These are phyloP conservation scores for Athelia sp. DNA, from an alignment of 1,284 basidiomycete genomes.

Conservation along the genomic window DNA sequence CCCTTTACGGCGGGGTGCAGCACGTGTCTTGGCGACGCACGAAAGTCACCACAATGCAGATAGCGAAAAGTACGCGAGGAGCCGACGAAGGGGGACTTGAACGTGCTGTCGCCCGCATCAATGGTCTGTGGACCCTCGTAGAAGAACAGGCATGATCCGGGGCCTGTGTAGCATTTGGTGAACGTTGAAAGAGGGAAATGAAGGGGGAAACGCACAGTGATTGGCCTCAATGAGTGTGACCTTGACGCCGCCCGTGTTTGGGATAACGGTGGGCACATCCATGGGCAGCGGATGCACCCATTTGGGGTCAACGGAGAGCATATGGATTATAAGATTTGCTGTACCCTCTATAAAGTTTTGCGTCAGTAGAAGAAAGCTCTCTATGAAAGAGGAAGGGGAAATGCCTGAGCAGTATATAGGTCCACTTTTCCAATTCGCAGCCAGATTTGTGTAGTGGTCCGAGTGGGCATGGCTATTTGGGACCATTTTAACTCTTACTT, in stretches of 20 bases:
- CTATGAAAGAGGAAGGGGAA: constrained; percentile 11
- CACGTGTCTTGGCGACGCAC: constrained; percentile 82
- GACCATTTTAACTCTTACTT: constrained; percentile 7
- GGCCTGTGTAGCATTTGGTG: constrained; percentile 24
- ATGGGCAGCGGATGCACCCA: constrained; percentile 88
- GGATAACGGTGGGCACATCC: constrained; percentile 70
- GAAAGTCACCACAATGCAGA: constrained; percentile 94
- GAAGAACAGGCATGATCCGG: constrained; percentile 90
- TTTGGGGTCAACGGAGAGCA: constrained; percentile 81
- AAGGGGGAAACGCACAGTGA: constrained; percentile 59
- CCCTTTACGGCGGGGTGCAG: constrained; percentile 77
- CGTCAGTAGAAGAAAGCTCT: constrained; percentile 1
- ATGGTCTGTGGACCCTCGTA: constrained; percentile 91
- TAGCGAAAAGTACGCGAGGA: constrained; percentile 76
- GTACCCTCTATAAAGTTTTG: constrained; percentile 52
- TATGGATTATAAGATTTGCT: constrained; percentile 85
- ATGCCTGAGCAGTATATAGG: constrained; percentile 94
- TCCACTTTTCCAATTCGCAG: constrained; percentile 83
- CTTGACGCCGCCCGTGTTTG: constrained; percentile 79
- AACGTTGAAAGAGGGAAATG: background rate
- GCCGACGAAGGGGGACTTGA: constrained; percentile 69
- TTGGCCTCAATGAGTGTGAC: constrained; percentile 98
- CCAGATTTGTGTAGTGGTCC: constrained; percentile 90
- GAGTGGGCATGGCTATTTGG: constrained; percentile 82
- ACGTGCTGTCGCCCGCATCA: constrained; percentile 78